Evolutionary conservation across 2,329 filamentous ascomycete species (phyloP), one percentile per base, ranked within the genome.

Genomic region (Coleophoma eucalyptorum): DNA sequence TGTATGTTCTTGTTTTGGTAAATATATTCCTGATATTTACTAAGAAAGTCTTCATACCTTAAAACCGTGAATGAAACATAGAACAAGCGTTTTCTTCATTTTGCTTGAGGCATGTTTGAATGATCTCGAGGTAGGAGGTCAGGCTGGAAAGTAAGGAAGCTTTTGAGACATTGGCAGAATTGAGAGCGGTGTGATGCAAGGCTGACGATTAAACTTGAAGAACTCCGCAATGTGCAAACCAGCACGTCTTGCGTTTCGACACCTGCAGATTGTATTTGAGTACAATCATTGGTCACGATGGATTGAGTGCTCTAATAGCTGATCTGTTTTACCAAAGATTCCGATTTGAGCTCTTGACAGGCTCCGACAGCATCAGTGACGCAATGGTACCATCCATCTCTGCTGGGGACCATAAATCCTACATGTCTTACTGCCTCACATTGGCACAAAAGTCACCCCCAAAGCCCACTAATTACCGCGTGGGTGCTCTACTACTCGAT

Each of bases 51-150:
- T 32, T 55, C 61, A 40, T 63, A 84, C 82, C 79, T 94, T 90
- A 80, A 95, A 95, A 66, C 90, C 90, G 69, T 95, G 90, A 54
- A 94, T 89, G 68, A 94, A 94, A 65, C 87, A 89, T 53, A 95
- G 72, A 37, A 95, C 71, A 35, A 95, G 71, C 52, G 88, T 94
- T 72, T 89, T 91, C 75, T 86, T 88, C 80, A 85, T 86, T 53
- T 69, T 80, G 63, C 26, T 20, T 52, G 32, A n/a, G 31, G 44
- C 51, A 50, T 50, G 20, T 33, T 46, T 33, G 43, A 26, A 26
- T 26, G 26, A 26, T 26, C 2, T 26, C 26, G 4, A 26, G 26
- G 6, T 26, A 5, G 10, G 26, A 26, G 26, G 26, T 16, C 41
- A 21, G n/a, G 41, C 19, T 43, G 43, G 34, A 38, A 18, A 15